Evolutionary conservation across 225 moss, liverwort and hornwort species (phyloP).

Genomic region (Polytrichum formosum): DNA sequence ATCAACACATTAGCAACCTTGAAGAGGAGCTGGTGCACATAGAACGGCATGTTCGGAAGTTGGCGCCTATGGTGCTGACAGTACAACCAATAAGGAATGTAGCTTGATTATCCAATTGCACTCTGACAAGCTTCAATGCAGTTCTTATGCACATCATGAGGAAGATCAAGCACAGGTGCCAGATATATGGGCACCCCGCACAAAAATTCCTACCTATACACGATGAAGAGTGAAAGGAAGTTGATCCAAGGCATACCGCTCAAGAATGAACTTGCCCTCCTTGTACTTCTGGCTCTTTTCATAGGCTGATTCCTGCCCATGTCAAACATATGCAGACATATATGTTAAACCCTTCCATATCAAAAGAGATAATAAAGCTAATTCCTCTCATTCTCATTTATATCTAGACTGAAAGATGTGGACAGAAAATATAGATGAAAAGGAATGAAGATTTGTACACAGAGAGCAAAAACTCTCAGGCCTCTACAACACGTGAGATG

Average conservation of each 20-base stretch:
- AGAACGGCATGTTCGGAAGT: too few relatives aligned
- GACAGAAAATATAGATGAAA: too few relatives aligned
- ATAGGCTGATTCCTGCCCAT: constrained; percentile 57
- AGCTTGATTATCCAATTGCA: not conserved
- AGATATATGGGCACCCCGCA: not conserved
- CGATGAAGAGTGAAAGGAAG: not conserved
- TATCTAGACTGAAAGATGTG: too few relatives aligned
- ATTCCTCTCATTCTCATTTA: not conserved
- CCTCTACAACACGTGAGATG: too few relatives aligned
- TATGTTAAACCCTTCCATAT: not conserved
- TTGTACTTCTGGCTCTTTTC: constrained; percentile 70
- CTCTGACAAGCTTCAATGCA: not conserved
- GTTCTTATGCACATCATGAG: not conserved
- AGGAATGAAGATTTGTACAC: too few relatives aligned
- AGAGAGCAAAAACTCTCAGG: too few relatives aligned
- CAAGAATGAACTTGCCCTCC: constrained; percentile 70
- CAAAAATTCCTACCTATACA: not conserved
- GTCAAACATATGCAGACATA: constrained; percentile 4
- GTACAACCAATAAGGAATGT: not conserved
- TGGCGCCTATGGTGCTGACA: not conserved
- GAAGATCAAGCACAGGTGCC: constrained; percentile 1
- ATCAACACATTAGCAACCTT: not conserved
- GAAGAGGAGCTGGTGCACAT: not conserved
- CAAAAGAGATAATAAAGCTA: not conserved
- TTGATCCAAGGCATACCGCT: constrained; percentile 36